Evolutionary conservation across 192 early-diverging fungal genomes (phyloP), one percentile per base, ranked within the genome.

Genomic region (Geosiphon pyriformis): DNA sequence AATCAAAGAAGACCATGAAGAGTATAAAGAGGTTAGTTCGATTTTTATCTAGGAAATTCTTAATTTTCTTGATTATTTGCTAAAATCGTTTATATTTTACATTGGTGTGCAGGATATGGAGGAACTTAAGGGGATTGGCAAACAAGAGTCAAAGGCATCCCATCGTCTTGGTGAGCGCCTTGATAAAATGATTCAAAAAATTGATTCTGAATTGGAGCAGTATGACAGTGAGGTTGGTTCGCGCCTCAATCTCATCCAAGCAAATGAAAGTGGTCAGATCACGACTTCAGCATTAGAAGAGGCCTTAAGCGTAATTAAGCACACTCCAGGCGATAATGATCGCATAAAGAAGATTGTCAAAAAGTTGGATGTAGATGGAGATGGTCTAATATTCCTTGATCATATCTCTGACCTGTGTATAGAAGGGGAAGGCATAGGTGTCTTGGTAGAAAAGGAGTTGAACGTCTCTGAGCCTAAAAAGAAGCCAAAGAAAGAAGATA

Each of bases 141-240:
- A 80, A 61, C 70, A 83, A 54, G 72, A 84, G 12, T 70, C 82
- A 51, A 86, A 87, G 55, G 76, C 81, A 2, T 76, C 82, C 6
- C 69, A 76, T 42, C 75, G 82, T 27, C 76, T 93, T 63, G 82
- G 86, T 11, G 74, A 76, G 46, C 84, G 83, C 23, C 79, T 93
- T 7, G 88, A 92, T 71, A 91, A 90, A 77, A 90, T 93, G 90
- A 82, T 93, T 61, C 66, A 71, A 51, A 83, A 82, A 62, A 80
- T 93, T 26, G 89, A 91, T 62, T 76, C 77, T 49, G 90, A 93
- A 65, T 60, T 92, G 15, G 70, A 80, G 49, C 82, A 85, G 34
- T 80, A 82, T 58, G 87, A 89, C 63, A 70, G 71, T 0, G 86
- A 85, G 66, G 78, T 83, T 58, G 87, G 87, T 12, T 80, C 78